Base-by-base conservation (phyloP, 495 filamentous ascomycete species). In the Tuber microsphaerosporum region DNA sequence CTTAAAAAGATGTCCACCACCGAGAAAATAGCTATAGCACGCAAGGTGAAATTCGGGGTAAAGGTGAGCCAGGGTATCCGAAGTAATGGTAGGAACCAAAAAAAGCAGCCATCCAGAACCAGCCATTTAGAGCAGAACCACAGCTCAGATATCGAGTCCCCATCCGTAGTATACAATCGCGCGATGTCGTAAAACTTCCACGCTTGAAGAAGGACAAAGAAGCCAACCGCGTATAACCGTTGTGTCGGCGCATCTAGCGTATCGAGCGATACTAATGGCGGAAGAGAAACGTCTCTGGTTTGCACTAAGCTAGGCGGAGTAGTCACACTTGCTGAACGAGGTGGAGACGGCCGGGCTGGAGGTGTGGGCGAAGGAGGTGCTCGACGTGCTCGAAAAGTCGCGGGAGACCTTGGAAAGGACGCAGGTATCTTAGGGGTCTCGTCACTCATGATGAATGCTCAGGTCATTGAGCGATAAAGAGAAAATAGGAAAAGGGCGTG, bases 81-180 rank as follows among this genome's bases (percentile, higher is more conserved):
- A 76, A 98, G 81, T 65, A 89, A 88, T 44, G 96, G 94, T 34
- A 97, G 82, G 7, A 91, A 90, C 82, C 94, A 97, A 74, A 97
- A 87, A 84, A 94, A 97, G 43, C 91, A 83, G 31, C 89, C 88
- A 84, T 98, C 95, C 31, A 98, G 87, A 43, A 88, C 86, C 73
- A 91, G 87, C 95, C 95, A 99, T 88, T 98, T 99, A 83, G 94
- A 84, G 83, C 97, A 97, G 68, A 94, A 86, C 89, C 90, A 92
- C 39, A 95, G 90, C 56, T 81, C 81, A 22, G 81, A 76, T 75
- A 83, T 82, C 44, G 80, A 81, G 43, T 83, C 81, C 14, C 78
- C 81, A n/a, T 82, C 81, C 3, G 73, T 78, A 42, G 78, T 71
- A 43, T 80, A 82, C 43, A 94, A 86, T 61, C 85, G 86, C 78